Evolutionary conservation across 495 filamentous ascomycete genomes (phyloP), one percentile per base, ranked within the genome.

Genomic region (Oidiodendron maius): DNA sequence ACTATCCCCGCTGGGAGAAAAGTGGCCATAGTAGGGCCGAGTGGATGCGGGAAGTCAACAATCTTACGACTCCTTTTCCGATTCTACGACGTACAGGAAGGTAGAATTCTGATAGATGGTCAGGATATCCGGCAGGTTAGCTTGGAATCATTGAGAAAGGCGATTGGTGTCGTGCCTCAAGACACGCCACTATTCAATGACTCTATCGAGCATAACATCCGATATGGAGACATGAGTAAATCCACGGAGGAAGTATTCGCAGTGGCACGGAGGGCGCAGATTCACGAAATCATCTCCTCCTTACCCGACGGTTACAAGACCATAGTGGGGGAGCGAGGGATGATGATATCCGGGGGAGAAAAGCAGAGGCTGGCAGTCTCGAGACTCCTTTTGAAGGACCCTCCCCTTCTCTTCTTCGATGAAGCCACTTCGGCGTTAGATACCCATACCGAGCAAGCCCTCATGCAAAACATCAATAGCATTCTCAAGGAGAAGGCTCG

Each of bases 271-370:
- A 73, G 86, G 46, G 94, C 93, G 4, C 80, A 82, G 44, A 88
- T 97, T 39, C 82, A 95, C 63, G 82, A 95, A 17, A 87, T 85
- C 39, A 82, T 98, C 44, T 71, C 77, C 43, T 66, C 66, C 25
- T 80, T 91, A 55, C 90, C 90, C 1, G 83, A 91, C 13, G 89
- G 89, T 3, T 98, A 98, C 59, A 64, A 85, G 15, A 98, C 93
- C 1, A 90, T 86, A 59, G 93, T 98, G 10, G 93, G 93, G 15
- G 93, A 98, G 71, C 75, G 94, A 20, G 93, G 93, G 1, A 86
- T 97, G 84, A 97, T 97, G 93, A 96, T 97, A 15, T 91, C 86
- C 3, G 93, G 91, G 6, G 93, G 93, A 25, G 93, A 98, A 69
- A 97, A 97, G 65, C 93, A 98, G 61, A 80, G 93, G 3, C 67